phyloP scores from a whole-genome alignment of 1,284 basidiomycete genomes.

The Heterobasidion irregulare region DNA sequence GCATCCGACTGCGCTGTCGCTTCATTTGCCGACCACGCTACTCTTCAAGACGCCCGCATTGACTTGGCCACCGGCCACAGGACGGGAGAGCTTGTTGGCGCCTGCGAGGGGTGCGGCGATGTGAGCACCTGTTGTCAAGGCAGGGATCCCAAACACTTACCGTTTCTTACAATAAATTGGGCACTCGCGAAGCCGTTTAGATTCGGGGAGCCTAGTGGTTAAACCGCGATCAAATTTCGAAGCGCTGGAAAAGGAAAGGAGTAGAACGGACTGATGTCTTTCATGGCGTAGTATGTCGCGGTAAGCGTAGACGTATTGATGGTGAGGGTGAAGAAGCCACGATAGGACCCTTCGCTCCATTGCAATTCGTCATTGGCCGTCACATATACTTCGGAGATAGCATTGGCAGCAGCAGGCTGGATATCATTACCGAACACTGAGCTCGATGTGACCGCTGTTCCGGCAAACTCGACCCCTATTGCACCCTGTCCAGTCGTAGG shows the following conservation, averaged over 20 bases:
- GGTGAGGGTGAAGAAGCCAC: slow-evolving; percentile 55
- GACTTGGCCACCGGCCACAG: slow-evolving; percentile 43
- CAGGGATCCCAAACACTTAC: slow-evolving; percentile 12
- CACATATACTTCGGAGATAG: slow-evolving; percentile 32
- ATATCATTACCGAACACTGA: slow-evolving; percentile 42
- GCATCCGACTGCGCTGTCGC: too few relatives aligned
- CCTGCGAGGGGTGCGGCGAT: slow-evolving; percentile 17
- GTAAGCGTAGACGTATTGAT: slow-evolving; percentile 36
- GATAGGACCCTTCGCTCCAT: slow-evolving; percentile 56
- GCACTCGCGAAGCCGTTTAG: slow-evolving; percentile 41
- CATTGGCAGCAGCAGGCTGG: slow-evolving; percentile 31
- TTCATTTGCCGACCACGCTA: not conserved
- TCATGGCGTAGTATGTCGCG: slow-evolving; percentile 56
- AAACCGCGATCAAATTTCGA: not conserved
- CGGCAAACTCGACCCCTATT: slow-evolving; percentile 60
- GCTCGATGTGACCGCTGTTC: slow-evolving; percentile 52
- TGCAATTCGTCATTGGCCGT: slow-evolving; percentile 44
- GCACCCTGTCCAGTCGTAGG: slow-evolving; percentile 44
- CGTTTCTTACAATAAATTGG: slow-evolving; percentile 34
- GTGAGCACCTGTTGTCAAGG: not conserved
- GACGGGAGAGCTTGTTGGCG: slow-evolving; percentile 44
- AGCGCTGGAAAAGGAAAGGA: not conserved
- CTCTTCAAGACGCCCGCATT: slow-evolving; percentile 23
- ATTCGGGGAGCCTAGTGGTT: slow-evolving; percentile 30
- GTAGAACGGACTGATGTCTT: slow-evolving; percentile 34